A percentile compares a stretch with the other conserved stretches of the same genome.
phyloP scores from a whole-genome alignment of 2,329 filamentous ascomycete species.

The Colletotrichum lupini region DNA sequence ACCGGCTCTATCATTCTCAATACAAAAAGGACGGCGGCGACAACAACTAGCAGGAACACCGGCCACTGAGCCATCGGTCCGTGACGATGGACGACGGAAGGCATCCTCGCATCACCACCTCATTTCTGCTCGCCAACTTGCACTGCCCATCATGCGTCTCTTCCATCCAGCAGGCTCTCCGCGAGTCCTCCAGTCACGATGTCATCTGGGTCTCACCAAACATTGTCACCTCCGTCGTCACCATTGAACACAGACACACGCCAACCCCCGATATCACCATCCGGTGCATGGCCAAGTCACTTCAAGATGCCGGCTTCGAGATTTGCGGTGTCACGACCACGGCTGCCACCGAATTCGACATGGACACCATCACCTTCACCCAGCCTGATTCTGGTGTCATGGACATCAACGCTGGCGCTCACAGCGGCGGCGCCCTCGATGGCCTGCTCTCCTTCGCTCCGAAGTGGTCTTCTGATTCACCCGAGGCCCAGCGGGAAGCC shows the following conservation, averaged over 20 bases:
- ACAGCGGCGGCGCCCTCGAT: slow-evolving; percentile 38
- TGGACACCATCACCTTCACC: slow-evolving; percentile 40
- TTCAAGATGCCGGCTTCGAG: slow-evolving; percentile 70
- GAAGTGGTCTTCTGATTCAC: slow-evolving; percentile 27
- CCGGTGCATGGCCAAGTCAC: slow-evolving; percentile 55
- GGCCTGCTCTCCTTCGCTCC: slow-evolving; percentile 28
- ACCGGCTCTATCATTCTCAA: not conserved
- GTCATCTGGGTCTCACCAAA: slow-evolving; percentile 74
- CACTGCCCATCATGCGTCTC: slow-evolving; percentile 82
- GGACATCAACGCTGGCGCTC: slow-evolving; percentile 18
- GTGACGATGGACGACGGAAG: slow-evolving; percentile 15
- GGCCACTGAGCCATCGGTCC: not conserved
- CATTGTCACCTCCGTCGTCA: slow-evolving; percentile 77
- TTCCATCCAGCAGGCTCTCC: slow-evolving; percentile 70
- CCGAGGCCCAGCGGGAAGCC: slow-evolving; percentile 37
- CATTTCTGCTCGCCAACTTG: slow-evolving; percentile 77
- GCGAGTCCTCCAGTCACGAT: slow-evolving; percentile 55
- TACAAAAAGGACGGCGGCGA: not conserved
- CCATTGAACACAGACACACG: slow-evolving; percentile 63
- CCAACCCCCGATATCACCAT: slow-evolving; percentile 52
- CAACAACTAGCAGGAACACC: not conserved
- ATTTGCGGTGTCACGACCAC: slow-evolving; percentile 60
- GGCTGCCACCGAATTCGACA: slow-evolving; percentile 41
- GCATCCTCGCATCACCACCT: slow-evolving; percentile 57
- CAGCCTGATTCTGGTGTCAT: slow-evolving; percentile 38